These are phyloP conservation scores for Immersiella caudata DNA, from an alignment of 495 filamentous ascomycete species.

Conservation along the genomic window DNA sequence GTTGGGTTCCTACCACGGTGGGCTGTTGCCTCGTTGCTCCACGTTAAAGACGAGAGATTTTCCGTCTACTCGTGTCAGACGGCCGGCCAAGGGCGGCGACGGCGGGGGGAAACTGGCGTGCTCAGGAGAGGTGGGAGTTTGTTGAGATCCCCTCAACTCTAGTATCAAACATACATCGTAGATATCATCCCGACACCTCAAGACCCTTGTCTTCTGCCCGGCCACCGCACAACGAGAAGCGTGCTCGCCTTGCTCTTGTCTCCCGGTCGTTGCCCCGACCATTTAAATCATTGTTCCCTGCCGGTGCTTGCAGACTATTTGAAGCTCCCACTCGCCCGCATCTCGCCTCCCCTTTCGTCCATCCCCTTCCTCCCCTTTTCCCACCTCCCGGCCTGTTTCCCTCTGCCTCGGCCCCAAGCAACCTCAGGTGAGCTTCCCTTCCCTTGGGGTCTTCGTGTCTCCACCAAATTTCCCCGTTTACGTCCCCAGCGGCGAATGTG, in stretches of 20 bases:
- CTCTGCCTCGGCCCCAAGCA: neutral
- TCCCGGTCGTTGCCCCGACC: slow-evolving; percentile 11
- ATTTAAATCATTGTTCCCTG: slow-evolving; percentile 15
- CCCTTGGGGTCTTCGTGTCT: neutral
- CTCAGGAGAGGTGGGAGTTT: neutral
- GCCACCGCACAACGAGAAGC: neutral
- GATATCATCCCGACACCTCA: slow-evolving; percentile 4
- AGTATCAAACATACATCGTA: slow-evolving; percentile 17
- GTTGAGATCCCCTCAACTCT: slow-evolving; percentile 14
- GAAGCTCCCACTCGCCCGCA: slow-evolving; percentile 20
- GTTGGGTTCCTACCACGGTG: slow-evolving; percentile 1
- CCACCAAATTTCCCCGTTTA: neutral
- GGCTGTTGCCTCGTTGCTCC: slow-evolving; percentile 1
- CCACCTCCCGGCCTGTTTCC: neutral
- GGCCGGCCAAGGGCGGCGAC: neutral
- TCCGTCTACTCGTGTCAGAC: neutral
- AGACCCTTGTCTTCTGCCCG: slow-evolving; percentile 18
- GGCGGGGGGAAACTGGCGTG: slow-evolving; percentile 12
- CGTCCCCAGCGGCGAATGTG: neutral
- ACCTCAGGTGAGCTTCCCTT: neutral
- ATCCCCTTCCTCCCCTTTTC: slow-evolving; percentile 11
- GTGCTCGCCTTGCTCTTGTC: slow-evolving; percentile 8
- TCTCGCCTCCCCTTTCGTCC: slow-evolving; percentile 3
- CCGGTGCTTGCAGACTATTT: slow-evolving; percentile 16
- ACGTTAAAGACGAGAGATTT: slow-evolving; percentile 16